Conservation (phyloP, 1,284 basidiomycete species). For the Singerocomus inundabilis region DNA sequence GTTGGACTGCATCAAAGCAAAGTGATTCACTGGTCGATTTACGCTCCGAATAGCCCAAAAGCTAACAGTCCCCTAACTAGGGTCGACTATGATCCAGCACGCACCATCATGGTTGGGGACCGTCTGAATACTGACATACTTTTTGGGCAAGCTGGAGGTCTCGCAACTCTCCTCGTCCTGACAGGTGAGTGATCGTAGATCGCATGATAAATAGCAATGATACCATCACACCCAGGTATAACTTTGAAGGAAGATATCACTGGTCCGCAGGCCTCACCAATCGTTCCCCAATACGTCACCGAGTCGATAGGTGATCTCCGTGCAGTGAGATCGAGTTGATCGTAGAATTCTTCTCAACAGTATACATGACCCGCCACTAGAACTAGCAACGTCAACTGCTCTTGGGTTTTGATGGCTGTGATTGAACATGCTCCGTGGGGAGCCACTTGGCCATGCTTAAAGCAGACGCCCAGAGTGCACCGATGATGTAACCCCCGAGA, state of each 20-base stretch:
- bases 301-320: constrained; percentile 75
- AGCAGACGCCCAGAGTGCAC: constrained; percentile 56
- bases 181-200: constrained; percentile 61
- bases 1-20: constrained; percentile 95
- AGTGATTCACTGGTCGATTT: constrained; percentile 49
- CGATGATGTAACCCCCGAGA: constrained; percentile 64
- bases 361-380: constrained; percentile 5
- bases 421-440: constrained; percentile 37
- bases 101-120: constrained; percentile 95
- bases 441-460: constrained; percentile 46
- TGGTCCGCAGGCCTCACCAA: constrained; percentile 66
- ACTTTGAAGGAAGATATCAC: constrained; percentile 68
- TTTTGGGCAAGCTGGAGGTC: constrained; percentile 85
- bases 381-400: constrained; percentile 10
- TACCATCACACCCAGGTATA: constrained; percentile 52
- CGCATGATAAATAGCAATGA: constrained; percentile 1
- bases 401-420: constrained; percentile 20
- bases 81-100: constrained; percentile 79
- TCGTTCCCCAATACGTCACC: constrained; percentile 82
- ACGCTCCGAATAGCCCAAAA: not conserved
- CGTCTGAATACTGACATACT: constrained; percentile 93
- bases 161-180: constrained; percentile 87
- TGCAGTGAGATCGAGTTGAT: constrained; percentile 25
- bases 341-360: constrained; percentile 10
- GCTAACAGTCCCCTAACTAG: constrained; percentile 40